These are phyloP conservation scores for Ceratocystis harringtonii DNA, from an alignment of 2,329 filamentous ascomycete genomes.

Conservation along the genomic window DNA sequence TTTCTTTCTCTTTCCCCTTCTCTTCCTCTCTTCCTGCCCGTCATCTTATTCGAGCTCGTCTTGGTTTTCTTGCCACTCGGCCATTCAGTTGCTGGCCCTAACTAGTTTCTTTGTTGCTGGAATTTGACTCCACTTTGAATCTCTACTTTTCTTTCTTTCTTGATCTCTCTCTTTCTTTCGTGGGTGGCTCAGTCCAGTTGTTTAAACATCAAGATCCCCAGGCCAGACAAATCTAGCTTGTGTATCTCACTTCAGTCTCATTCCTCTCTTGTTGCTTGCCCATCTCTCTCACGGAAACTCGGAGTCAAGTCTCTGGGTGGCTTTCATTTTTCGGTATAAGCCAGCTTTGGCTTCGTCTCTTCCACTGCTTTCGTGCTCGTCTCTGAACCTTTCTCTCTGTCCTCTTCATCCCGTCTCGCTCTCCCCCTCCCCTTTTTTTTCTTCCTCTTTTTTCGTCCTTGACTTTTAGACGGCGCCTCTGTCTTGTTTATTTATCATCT, in stretches of 20 bases:
- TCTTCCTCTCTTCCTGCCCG: not conserved
- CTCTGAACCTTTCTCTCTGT: not conserved
- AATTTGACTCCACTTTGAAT: not conserved
- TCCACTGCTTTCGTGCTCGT: not conserved
- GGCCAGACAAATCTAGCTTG: not conserved
- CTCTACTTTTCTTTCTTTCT: not conserved
- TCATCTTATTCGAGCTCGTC: not conserved
- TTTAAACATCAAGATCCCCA: constrained; percentile 1
- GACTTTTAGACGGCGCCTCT: not conserved
- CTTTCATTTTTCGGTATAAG: not conserved
- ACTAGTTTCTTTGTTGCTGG: not conserved
- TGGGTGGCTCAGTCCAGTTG: not conserved
- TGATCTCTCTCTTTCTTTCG: not conserved
- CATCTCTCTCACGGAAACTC: not conserved
- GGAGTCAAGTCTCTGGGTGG: not conserved
- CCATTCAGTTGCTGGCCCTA: not conserved
- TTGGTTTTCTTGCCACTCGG: not conserved
- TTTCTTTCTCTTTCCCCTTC: not conserved
- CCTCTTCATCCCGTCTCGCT: no score
- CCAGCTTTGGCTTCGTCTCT: not conserved
- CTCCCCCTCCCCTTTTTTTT: not conserved
- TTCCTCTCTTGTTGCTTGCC: not conserved
- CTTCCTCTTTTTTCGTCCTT: not conserved
- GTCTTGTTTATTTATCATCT: constrained; percentile 1
- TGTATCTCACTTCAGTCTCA: not conserved